A percentile compares a stretch with the other conserved stretches of the same genome.
Evolutionary conservation across 805 yeast species (phyloP).

Genomic region (Kodamaea lidongshanica): DNA sequence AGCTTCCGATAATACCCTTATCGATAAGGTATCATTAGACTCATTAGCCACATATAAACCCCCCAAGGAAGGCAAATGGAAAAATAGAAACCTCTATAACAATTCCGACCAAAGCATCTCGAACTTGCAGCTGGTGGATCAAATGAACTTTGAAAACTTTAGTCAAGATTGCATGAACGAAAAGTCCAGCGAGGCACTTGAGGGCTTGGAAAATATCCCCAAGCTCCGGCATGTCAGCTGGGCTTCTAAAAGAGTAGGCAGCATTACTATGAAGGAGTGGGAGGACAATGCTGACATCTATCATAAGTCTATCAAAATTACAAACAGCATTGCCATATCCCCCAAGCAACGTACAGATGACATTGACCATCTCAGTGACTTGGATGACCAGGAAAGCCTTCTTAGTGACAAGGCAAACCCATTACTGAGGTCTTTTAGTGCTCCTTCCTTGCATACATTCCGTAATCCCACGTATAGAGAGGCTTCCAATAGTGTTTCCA

Average conservation of each 20-base stretch:
- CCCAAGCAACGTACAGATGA: slow-evolving; percentile 14
- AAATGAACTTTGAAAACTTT: too few species aligned
- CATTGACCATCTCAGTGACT: slow-evolving; percentile 25
- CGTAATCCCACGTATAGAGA: slow-evolving; percentile 16
- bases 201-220: slow-evolving; percentile 27
- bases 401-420: slow-evolving; percentile 1
- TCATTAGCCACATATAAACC: too few species aligned
- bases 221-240: slow-evolving; percentile 6
- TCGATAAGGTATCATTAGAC: too few species aligned
- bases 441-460: slow-evolving; percentile 38
- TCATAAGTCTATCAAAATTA: too few species aligned
- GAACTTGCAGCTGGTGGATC: too few species aligned
- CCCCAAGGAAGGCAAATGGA: too few species aligned
- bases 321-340: slow-evolving; percentile 7
- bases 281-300: slow-evolving; percentile 20
- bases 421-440: slow-evolving; percentile 24
- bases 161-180: too few species aligned
- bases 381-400: slow-evolving; percentile 5
- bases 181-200: slow-evolving; percentile 15
- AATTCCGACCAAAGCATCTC: too few species aligned
- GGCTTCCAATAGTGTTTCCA: slow-evolving; percentile 7
- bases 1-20: too few species aligned
- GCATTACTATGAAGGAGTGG: slow-evolving; percentile 31
- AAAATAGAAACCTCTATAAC: too few species aligned
- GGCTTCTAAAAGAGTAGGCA: slow-evolving; percentile 8